Conservation (phyloP, 129 eudicot genomes). For the Lactuca sativa region DNA sequence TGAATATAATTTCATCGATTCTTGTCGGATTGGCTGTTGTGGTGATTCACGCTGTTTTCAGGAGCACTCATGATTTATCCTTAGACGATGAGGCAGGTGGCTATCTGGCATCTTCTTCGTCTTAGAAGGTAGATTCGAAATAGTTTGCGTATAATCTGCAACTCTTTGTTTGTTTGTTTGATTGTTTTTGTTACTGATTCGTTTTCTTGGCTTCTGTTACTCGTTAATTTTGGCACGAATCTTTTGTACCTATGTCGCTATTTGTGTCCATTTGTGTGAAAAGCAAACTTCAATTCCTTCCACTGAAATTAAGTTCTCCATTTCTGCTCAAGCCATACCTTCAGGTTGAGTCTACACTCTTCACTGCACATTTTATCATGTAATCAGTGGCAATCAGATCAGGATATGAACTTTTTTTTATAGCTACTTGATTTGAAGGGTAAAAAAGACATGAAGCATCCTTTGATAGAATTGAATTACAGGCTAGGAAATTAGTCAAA, state of each 20-base stretch:
- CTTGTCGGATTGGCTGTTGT: conserved; percentile 50
- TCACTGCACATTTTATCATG: neutral
- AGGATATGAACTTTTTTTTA: neutral
- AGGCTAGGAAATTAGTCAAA: conserved; percentile 1
- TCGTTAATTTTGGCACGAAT: conserved; percentile 12
- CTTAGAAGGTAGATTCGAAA: conserved; percentile 6
- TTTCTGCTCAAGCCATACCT: neutral
- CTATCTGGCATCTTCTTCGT: conserved; percentile 28
- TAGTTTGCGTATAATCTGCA: neutral
- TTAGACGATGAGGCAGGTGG: conserved; percentile 51
- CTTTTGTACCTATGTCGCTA: conserved; percentile 25
- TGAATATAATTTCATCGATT: conserved; percentile 46
- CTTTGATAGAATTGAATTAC: neutral
- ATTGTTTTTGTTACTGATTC: neutral
- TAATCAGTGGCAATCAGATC: no score
- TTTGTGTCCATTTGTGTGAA: conserved; percentile 17
- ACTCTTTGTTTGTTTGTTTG: neutral
- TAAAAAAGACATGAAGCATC: neutral
- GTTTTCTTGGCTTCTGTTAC: neutral
- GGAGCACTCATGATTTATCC: conserved; percentile 60
- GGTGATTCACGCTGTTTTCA: conserved; percentile 56
- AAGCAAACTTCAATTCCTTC: conserved; percentile 7
- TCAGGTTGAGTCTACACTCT: neutral
- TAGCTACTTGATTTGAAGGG: no score
- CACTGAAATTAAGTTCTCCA: conserved; percentile 1